Conservation (phyloP, 2,329 filamentous ascomycete species). For the Ophiocordyceps camponoti-rufipedis region DNA sequence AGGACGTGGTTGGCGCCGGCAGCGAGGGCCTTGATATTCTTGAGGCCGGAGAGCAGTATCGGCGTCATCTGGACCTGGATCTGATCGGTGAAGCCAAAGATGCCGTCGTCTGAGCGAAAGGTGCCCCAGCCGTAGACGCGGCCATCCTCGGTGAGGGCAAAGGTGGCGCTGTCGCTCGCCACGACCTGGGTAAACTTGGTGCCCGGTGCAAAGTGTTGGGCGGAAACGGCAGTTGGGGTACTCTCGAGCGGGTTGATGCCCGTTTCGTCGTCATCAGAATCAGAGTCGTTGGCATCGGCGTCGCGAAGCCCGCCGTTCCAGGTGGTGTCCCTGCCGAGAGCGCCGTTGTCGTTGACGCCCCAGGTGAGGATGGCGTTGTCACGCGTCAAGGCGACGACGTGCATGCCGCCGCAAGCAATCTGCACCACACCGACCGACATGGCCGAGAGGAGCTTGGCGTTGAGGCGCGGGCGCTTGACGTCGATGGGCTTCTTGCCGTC, state of each 20-base stretch:
- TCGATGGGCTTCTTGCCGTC: slow-evolving; percentile 45
- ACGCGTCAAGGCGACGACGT: slow-evolving; percentile 55
- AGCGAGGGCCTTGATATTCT: slow-evolving; percentile 45
- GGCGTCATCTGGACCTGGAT: slow-evolving; percentile 32
- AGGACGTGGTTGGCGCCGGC: slow-evolving; percentile 55
- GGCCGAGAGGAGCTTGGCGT: slow-evolving; percentile 37
- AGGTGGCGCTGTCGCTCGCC: slow-evolving; percentile 57
- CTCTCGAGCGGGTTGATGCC: slow-evolving; percentile 57
- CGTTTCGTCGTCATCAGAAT: slow-evolving; percentile 40
- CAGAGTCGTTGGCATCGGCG: slow-evolving; percentile 33
- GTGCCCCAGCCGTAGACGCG: slow-evolving; percentile 72
- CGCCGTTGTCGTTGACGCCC: slow-evolving; percentile 76
- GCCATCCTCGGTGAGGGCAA: slow-evolving; percentile 58
- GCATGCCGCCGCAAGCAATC: slow-evolving; percentile 67
- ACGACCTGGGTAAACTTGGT: slow-evolving; percentile 46
- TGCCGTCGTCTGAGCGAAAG: slow-evolving; percentile 48
- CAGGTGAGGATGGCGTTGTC: slow-evolving; percentile 72
- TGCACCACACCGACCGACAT: slow-evolving; percentile 58
- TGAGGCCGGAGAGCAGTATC: slow-evolving; percentile 39
- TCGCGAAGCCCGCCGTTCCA: slow-evolving; percentile 48
- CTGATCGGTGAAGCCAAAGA: slow-evolving; percentile 42
- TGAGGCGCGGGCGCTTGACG: slow-evolving; percentile 67
- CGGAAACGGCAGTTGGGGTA: slow-evolving; percentile 42
- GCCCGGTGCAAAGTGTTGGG: slow-evolving; percentile 38
- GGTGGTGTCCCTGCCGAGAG: slow-evolving; percentile 55